phyloP scores from a whole-genome alignment of 495 filamentous ascomycete species.

The Penicillium parvum region DNA sequence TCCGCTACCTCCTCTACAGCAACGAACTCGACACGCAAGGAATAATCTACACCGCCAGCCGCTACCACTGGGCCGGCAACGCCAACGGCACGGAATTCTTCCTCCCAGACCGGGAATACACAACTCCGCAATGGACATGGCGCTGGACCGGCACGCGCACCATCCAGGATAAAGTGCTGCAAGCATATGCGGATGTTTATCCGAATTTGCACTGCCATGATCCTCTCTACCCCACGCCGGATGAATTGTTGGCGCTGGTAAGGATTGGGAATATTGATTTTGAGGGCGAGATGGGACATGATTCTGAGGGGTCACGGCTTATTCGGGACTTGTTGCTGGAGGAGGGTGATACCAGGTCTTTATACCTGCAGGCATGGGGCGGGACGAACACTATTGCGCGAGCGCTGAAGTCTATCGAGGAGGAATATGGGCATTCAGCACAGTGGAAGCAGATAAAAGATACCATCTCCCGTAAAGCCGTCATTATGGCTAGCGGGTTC shows the following conservation, averaged over 20 bases:
- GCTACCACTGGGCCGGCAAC: slow-evolving; percentile 11
- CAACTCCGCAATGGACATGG: slow-evolving; percentile 1
- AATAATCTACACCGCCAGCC: slow-evolving; percentile 15
- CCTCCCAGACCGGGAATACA: neutral
- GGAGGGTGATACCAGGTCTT: slow-evolving; percentile 3
- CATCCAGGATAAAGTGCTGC: slow-evolving; percentile 10
- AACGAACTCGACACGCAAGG: slow-evolving; percentile 38
- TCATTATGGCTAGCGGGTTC: slow-evolving; percentile 14
- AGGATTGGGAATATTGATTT: slow-evolving; percentile 14
- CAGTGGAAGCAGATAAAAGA: slow-evolving; percentile 13
- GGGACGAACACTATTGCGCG: slow-evolving; percentile 39
- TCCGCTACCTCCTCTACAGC: slow-evolving; percentile 34
- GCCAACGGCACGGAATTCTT: slow-evolving; percentile 10
- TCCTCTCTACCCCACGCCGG: slow-evolving; percentile 7
- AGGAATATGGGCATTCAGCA: slow-evolving; percentile 8
- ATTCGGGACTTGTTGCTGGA: slow-evolving; percentile 6
- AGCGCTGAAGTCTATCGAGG: slow-evolving; percentile 29
- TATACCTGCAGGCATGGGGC: slow-evolving; percentile 29
- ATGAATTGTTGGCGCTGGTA: slow-evolving; percentile 6
- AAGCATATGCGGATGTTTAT: slow-evolving; percentile 10
- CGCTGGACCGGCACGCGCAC: slow-evolving; percentile 11
- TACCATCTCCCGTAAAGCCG: slow-evolving; percentile 29
- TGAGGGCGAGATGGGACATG: slow-evolving; percentile 9
- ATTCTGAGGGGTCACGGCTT: slow-evolving; percentile 7
- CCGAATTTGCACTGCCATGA: slow-evolving; percentile 10